Evolutionary conservation across 768 basidiomycete species (phyloP), one percentile per base, ranked within the genome.

Genomic region (Heimioporus sp.): DNA sequence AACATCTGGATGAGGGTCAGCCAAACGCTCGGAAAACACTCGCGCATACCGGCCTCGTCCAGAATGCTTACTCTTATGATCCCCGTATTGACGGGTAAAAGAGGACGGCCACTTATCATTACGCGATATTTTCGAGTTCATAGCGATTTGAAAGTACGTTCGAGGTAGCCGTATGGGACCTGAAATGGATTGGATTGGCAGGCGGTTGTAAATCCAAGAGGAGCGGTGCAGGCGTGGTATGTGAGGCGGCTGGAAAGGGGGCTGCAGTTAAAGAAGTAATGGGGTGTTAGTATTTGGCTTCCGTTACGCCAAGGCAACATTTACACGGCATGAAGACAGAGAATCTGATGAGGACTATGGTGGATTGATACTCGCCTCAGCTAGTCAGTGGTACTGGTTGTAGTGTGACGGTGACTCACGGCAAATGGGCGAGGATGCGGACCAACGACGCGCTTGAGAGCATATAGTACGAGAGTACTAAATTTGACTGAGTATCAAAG

Each of bases 41-140:
- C 88, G 30, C 87, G 77, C 83, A 85, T 82, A 62, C 87, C 90
- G 7, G 91, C 82, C 46, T 82, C 80, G 3, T 91, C 91, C 0
- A 93, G 73, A 53, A 63, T 81, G 51, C 85, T 76, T 20, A 93
- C 84, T 1, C 87, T 90, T 87, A 92, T 91, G 65, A 92, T 92
- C 28, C 91, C 91, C n/a, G 92, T 88, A 60, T 83, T 87, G 31
- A 92, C 70, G 0, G 91, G 91, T 5, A 93, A 70, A 68, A 87
- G 77, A 0, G 90, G 88, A 41, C 79, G 80, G 4, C 82, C 82
- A n/a, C 39, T 75, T 74, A 64, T 81, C 85, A 61, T 91, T 87
- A 9, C 90, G 78, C 2, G 88, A 87, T 3, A 92, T 85, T 57
- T n/a, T 81, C 0, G 90, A 90, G 45, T 92, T 91, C 59, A 80